A percentile compares a stretch with the other conserved stretches of the same genome.
Evolutionary conservation across 257 asterid species (phyloP).

Genomic region (Thymus quinquecostatus): DNA sequence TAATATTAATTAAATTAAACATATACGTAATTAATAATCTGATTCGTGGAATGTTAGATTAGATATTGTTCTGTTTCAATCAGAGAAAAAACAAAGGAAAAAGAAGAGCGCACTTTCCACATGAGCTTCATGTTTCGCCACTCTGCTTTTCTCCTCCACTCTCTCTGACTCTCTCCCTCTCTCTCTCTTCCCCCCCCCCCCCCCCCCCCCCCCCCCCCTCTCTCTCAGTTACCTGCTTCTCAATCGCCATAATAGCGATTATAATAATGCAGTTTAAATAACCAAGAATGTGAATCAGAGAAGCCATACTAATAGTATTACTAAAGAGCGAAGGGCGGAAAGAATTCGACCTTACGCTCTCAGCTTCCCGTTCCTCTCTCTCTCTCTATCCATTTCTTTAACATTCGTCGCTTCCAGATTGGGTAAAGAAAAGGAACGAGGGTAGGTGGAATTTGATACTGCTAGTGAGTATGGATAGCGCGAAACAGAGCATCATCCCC

Average conservation of each 20-base stretch:
- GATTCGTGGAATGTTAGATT: background rate
- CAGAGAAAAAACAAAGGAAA: background rate
- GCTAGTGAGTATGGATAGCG: conserved; percentile 9
- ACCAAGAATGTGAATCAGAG: background rate
- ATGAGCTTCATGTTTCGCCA: background rate
- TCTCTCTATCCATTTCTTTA: conserved; percentile 1
- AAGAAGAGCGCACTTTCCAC: background rate
- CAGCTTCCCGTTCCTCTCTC: background rate
- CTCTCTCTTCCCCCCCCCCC: no score
- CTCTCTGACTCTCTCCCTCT: background rate
- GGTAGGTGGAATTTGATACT: background rate
- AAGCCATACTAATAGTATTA: background rate
- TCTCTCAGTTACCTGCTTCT: background rate
- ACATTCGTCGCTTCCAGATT: conserved; percentile 30
- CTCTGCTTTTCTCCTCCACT: no score
- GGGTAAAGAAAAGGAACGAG: background rate
- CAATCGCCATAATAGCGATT: background rate
- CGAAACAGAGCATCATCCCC: conserved; percentile 33
- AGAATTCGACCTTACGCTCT: background rate
- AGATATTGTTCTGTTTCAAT: background rate
- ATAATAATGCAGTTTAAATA: background rate
- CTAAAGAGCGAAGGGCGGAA: conserved; percentile 12
- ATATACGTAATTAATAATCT: no score
- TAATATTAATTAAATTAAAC: no score
- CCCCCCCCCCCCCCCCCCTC: no score